Base-by-base conservation (phyloP, 805 yeast genomes). In the Wickerhamiella kazuoi region DNA sequence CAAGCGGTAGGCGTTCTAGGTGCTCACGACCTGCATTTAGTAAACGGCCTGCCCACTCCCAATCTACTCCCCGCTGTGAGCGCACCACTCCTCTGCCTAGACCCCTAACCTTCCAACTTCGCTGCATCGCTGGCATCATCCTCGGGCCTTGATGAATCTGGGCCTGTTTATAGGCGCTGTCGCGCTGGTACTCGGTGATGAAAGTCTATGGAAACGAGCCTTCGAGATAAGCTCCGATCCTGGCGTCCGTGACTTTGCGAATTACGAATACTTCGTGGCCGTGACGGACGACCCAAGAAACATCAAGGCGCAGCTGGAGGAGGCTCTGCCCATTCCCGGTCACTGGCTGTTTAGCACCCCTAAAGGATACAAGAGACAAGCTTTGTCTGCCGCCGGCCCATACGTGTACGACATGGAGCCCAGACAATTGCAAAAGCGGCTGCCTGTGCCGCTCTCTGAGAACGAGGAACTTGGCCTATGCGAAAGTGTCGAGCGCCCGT, bases 321-420 rank as follows among this genome's bases (percentile, higher is more conserved):
- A 47, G 44, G 46, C 54, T 6, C 44, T 50, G 41, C 53, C 54
- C 1, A 50, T 50, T n/a, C 34, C 29, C 3, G 41, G 47, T 40
- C 50, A 49, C 30, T 50, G 54, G 54, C 46, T 50, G 11, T 33
- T 50, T 14, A 43, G 48, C 33, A 36, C 33, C 6, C 39, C 45
- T n/a, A 37, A 37, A 17, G 34, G 34, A 7, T n/a, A 21, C 14
- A 15, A 11, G 21, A 21, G 9, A 21, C 18, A 30, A 4, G 17
- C 30, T n/a, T n/a, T 21, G 19, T n/a, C 5, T 11, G 8, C 19
- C 6, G 30, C 3, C 30, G 19, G 4, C 15, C 11, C 16, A 8
- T 13, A 5, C 8, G 20, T 41, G 11, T 46, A 41, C 23, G 41
- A 29, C 3, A 26, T 38, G 15, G 41, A 20, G 28, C 37, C 31